Percentiles rank a stretch among this genome's conserved stretches.
These are phyloP conservation scores for Leonotis leonurus DNA, from an alignment of 257 asterid genomes.

Conservation along the genomic window DNA sequence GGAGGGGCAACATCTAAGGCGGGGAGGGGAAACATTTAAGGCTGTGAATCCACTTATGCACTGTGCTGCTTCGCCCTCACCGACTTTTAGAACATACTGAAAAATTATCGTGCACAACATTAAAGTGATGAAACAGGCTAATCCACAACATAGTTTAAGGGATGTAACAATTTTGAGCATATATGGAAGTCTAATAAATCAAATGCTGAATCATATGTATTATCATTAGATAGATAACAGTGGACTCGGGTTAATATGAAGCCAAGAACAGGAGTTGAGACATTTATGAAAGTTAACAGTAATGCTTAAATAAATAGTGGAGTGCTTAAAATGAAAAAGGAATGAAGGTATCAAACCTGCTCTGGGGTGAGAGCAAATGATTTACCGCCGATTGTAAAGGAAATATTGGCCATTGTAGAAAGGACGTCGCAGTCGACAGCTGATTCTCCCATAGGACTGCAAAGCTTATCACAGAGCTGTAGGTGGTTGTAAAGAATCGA, in stretches of 20 bases:
- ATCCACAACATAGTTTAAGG: no score
- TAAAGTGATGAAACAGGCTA: no score
- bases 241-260: no score
- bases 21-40: no score
- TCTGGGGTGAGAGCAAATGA: conserved; percentile 57
- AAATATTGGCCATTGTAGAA: conserved; percentile 58
- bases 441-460: conserved; percentile 90
- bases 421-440: conserved; percentile 57
- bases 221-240: no score
- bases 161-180: no score
- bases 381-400: conserved; percentile 61
- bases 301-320: neutral
- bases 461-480: conserved; percentile 77
- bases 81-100: conserved; percentile 73
- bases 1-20: conserved; percentile 82
- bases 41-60: conserved; percentile 87
- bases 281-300: neutral
- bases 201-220: no score
- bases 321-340: neutral
- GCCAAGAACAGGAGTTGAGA: no score
- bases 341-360: conserved; percentile 36
- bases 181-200: no score
- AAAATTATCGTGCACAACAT: neutral
- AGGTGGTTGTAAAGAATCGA: conserved; percentile 8
- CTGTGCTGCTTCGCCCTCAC: conserved; percentile 66